phyloP scores from a whole-genome alignment of 805 yeast genomes.

The Diddensiella caesifluorescens region DNA sequence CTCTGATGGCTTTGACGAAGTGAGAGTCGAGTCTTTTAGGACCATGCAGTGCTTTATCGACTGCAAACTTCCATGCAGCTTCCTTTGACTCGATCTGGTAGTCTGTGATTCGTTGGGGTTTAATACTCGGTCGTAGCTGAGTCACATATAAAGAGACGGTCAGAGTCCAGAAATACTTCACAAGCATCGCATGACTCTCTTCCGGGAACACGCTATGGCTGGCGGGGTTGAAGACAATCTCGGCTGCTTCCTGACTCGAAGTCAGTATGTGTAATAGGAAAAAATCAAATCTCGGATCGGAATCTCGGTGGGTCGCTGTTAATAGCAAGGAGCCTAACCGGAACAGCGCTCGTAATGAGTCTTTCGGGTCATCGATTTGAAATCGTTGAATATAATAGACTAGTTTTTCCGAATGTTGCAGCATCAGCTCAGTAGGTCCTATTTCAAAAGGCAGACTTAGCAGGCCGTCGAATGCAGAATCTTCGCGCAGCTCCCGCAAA shows the following conservation, averaged over 20 bases:
- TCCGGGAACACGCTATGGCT: conserved; percentile 11
- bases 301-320: conserved; percentile 21
- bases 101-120: conserved; percentile 9
- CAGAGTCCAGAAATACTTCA: conserved; percentile 17
- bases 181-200: conserved; percentile 10
- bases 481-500: conserved; percentile 20
- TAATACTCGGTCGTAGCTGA: conserved; percentile 20
- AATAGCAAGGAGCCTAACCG: conserved; percentile 21
- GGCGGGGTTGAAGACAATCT: conserved; percentile 16
- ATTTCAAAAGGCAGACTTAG: conserved; percentile 6
- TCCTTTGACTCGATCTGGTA: conserved; percentile 11
- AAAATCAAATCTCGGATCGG: conserved; percentile 25
- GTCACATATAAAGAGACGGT: conserved; percentile 18
- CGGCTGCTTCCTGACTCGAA: conserved; percentile 25
- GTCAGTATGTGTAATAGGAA: conserved; percentile 29
- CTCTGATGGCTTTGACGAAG: conserved; percentile 22
- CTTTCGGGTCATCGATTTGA: conserved; percentile 19
- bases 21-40: conserved; percentile 19
- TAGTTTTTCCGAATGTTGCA: conserved; percentile 15
- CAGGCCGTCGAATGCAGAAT: conserved; percentile 17
- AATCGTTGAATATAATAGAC: conserved; percentile 17
- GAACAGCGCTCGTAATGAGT: conserved; percentile 18
- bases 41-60: conserved; percentile 19
- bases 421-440: conserved; percentile 8
- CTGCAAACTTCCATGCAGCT: conserved; percentile 18